Evolutionary conservation across 1,139 yeast genomes (phyloP).

Genomic region (Hanseniaspora sp.): DNA sequence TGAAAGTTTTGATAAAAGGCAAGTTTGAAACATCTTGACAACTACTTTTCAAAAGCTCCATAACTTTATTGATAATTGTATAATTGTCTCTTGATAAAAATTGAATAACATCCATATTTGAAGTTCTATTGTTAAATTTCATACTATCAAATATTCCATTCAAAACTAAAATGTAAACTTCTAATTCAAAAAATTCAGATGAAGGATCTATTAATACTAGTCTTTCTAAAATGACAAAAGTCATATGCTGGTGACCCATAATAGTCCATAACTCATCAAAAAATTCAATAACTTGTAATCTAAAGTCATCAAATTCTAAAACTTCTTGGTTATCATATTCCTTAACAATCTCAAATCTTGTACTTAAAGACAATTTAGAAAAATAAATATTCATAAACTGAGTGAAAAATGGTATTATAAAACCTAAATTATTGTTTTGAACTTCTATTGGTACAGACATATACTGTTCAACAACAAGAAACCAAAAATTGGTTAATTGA

Average conservation of each 20-base stretch:
- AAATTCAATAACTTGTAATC: constrained; percentile 66
- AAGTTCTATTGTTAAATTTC: constrained; percentile 29
- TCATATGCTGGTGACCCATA: constrained; percentile 46
- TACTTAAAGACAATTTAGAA: constrained; percentile 27
- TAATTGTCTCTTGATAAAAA: constrained; percentile 24
- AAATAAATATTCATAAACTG: constrained; percentile 28
- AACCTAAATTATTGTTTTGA: constrained; percentile 22
- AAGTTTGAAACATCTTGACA: constrained; percentile 21
- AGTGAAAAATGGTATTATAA: constrained; percentile 26
- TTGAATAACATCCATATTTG: constrained; percentile 32
- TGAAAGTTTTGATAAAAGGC: constrained; percentile 36
- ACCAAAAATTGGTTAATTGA: constrained; percentile 71
- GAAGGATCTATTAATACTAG: constrained; percentile 10
- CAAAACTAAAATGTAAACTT: constrained; percentile 57
- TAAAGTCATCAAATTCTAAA: constrained; percentile 51
- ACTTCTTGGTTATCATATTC: constrained; percentile 23
- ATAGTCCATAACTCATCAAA: constrained; percentile 60
- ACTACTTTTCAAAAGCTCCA: constrained; percentile 26
- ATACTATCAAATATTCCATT: constrained; percentile 38
- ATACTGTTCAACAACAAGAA: constrained; percentile 52
- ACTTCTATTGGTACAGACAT: constrained; percentile 21
- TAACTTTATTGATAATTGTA: constrained; percentile 24
- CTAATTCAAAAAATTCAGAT: constrained; percentile 42
- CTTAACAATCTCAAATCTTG: constrained; percentile 25
- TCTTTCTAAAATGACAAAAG: constrained; percentile 37